Evolutionary conservation across 306 rosid genomes (phyloP).

Genomic region (Malus fusca): DNA sequence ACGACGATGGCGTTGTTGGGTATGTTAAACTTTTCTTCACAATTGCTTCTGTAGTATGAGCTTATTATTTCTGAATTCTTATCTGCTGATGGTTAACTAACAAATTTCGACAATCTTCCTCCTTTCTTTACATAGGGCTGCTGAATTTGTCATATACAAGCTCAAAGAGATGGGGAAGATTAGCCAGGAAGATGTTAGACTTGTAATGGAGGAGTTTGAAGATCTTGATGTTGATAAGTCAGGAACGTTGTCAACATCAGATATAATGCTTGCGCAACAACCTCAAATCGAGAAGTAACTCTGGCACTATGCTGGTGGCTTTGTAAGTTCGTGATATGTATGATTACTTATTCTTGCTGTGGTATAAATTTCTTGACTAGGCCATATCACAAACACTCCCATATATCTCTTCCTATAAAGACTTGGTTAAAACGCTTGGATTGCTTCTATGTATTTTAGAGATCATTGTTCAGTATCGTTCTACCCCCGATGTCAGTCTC

Average conservation of each 20-base stretch:
- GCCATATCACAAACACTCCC: neutral
- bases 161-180: constrained; percentile 93
- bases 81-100: neutral
- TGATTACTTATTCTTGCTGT: neutral
- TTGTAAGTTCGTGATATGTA: neutral
- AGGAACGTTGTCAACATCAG: constrained; percentile 60
- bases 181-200: constrained; percentile 62
- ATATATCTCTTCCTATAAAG: neutral
- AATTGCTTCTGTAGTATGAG: neutral
- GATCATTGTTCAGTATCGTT: neutral
- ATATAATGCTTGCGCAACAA: constrained; percentile 58
- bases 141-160: constrained; percentile 71
- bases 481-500: too few relatives aligned
- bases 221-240: constrained; percentile 84
- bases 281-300: constrained; percentile 16
- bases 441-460: neutral
- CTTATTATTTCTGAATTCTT: neutral
- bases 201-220: constrained; percentile 69
- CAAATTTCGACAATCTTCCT: neutral
- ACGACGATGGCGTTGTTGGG: constrained; percentile 61
- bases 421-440: neutral
- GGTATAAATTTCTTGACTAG: neutral
- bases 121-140: constrained; percentile 31
- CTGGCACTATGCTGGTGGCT: neutral
- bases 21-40: constrained; percentile 26